Conservation (phyloP, 129 eudicot genomes). For the Sambucus nigra region DNA sequence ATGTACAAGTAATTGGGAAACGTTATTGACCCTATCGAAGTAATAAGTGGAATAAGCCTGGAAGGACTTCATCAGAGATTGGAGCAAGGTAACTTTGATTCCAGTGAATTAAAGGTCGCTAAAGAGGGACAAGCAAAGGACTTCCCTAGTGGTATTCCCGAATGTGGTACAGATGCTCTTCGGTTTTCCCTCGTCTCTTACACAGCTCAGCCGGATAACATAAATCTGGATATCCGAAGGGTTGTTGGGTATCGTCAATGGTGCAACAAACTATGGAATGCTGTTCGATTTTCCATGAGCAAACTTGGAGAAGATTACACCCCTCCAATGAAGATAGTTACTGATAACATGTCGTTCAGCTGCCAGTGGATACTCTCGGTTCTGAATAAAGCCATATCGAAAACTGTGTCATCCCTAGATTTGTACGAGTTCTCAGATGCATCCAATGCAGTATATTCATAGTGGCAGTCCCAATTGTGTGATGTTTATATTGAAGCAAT, state of each 20-base stretch:
- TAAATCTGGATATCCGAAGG: constrained; percentile 80
- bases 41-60: constrained; percentile 59
- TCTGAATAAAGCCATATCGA: constrained; percentile 63
- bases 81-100: constrained; percentile 85
- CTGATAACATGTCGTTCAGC: constrained; percentile 53
- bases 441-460: constrained; percentile 68
- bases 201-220: constrained; percentile 98
- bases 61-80: constrained; percentile 83
- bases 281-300: constrained; percentile 79
- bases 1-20: constrained; percentile 96
- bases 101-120: constrained; percentile 56
- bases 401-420: constrained; percentile 59
- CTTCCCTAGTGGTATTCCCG: constrained; percentile 82
- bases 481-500: constrained; percentile 79
- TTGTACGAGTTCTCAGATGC: constrained; percentile 84
- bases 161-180: constrained; percentile 98
- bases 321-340: constrained; percentile 50
- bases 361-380: constrained; percentile 95
- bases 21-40: constrained; percentile 95
- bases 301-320: constrained; percentile 81
- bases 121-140: constrained; percentile 80
- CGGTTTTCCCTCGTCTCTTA: constrained; percentile 94
- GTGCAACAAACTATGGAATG: constrained; percentile 97
- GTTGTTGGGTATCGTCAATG: constrained; percentile 88
- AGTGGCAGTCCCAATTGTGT: constrained; percentile 92